Conservation (phyloP, 108 stramenopile species). For the Cyclotella baltica region DNA sequence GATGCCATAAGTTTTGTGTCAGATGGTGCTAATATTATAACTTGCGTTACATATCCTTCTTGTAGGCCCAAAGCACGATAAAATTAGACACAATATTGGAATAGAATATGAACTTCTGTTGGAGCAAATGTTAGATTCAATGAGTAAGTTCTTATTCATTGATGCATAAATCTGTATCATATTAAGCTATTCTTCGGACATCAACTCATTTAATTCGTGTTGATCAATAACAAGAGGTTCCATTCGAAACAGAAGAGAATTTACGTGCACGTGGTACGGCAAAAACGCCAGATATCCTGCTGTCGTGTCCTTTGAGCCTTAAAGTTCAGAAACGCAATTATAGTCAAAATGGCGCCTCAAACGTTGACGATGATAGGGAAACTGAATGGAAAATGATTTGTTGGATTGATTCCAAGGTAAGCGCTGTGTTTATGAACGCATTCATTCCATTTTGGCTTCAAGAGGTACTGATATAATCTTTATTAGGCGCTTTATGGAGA, state of each 20-base stretch:
- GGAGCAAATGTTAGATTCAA: constrained; percentile 58
- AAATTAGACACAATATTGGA: constrained; percentile 66
- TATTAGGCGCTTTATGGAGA: constrained; percentile 83
- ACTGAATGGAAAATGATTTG: constrained; percentile 81
- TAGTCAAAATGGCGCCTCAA: constrained; percentile 5
- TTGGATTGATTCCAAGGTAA: constrained; percentile 91
- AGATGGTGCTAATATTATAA: neutral
- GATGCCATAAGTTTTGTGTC: neutral
- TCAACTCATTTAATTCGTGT: neutral
- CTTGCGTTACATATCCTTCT: neutral
- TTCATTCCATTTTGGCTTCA: neutral
- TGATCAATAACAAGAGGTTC: constrained; percentile 55
- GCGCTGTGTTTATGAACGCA: constrained; percentile 7
- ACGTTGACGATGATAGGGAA: constrained; percentile 35
- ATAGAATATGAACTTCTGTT: constrained; percentile 81
- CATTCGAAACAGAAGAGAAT: constrained; percentile 84
- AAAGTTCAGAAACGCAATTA: constrained; percentile 24
- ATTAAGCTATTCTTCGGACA: neutral
- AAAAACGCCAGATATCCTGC: constrained; percentile 79
- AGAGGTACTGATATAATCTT: neutral
- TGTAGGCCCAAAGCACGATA: constrained; percentile 65
- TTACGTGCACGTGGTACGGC: constrained; percentile 76
- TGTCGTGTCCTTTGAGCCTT: constrained; percentile 64
- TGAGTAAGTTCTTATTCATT: constrained; percentile 46
- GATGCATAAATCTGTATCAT: neutral